phyloP scores from a whole-genome alignment of 164 flowering plant genomes.

The Malania oleifera region DNA sequence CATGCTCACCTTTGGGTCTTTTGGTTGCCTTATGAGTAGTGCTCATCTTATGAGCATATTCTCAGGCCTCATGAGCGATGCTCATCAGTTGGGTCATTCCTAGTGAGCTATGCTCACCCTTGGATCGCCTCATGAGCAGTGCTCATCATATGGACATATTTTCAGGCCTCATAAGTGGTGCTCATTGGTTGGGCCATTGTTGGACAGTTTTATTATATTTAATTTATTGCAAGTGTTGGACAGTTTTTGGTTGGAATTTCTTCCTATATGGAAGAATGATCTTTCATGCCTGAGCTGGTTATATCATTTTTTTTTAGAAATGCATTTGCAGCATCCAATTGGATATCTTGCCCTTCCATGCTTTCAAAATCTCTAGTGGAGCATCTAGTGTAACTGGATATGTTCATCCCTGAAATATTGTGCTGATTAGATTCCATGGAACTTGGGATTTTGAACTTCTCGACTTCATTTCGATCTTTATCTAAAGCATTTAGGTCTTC shows the following conservation, averaged over 20 bases:
- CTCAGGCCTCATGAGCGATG: no score
- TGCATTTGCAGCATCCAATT: slow-evolving; percentile 9
- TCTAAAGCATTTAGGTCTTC: slow-evolving; percentile 1
- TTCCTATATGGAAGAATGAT: background rate
- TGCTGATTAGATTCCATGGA: slow-evolving; percentile 16
- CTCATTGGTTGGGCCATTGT: no score
- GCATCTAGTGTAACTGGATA: background rate
- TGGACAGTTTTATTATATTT: slow-evolving; percentile 8
- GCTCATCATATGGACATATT: no score
- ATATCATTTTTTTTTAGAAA: background rate
- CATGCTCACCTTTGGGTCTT: no score
- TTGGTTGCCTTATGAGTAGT: no score
- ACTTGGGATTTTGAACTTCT: slow-evolving; percentile 10
- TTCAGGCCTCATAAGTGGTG: no score
- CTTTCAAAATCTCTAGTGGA: background rate
- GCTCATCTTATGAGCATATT: no score
- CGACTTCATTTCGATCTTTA: slow-evolving; percentile 7
- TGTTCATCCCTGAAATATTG: background rate
- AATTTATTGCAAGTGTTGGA: slow-evolving; percentile 5
- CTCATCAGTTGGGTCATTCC: no score
- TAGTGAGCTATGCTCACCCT: no score
- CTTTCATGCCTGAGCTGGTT: background rate
- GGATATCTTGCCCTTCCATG: slow-evolving; percentile 11
- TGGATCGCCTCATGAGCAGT: no score
- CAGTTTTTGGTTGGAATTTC: slow-evolving; percentile 15